These are phyloP conservation scores for Neurospora sp. DNA, from an alignment of 495 filamentous ascomycete species.

Conservation along the genomic window DNA sequence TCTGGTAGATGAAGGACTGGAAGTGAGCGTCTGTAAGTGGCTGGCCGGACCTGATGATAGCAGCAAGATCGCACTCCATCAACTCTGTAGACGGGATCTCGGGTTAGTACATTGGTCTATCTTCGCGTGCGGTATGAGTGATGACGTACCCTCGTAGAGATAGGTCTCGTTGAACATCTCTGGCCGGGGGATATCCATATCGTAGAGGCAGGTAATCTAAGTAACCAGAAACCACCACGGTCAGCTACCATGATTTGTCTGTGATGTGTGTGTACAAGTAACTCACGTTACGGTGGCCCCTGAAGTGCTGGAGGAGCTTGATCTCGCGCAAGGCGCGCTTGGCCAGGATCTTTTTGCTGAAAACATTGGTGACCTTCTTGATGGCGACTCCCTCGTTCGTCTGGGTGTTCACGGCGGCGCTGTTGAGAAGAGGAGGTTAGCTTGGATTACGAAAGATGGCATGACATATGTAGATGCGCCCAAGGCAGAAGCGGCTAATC, in stretches of 20 bases:
- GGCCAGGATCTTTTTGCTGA: conserved; percentile 99
- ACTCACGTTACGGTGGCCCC: conserved; percentile 58
- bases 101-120: conserved; percentile 2
- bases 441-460: background rate
- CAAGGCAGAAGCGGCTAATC: background rate
- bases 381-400: conserved; percentile 95
- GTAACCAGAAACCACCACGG: background rate
- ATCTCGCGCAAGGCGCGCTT: conserved; percentile 97
- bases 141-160: conserved; percentile 78
- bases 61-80: conserved; percentile 98
- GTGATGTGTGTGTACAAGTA: background rate
- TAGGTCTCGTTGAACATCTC: conserved; percentile 99
- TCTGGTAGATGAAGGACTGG: conserved; percentile 93
- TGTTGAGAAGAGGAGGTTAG: conserved; percentile 17
- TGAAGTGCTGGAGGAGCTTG: conserved; percentile 95
- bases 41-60: conserved; percentile 94
- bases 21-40: conserved; percentile 94
- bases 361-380: conserved; percentile 99
- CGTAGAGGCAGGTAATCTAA: conserved; percentile 96
- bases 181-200: conserved; percentile 97
- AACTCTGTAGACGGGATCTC: conserved; percentile 51
- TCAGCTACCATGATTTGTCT: conserved; percentile 3
- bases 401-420: conserved; percentile 84
- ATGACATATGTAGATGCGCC: background rate
- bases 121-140: background rate